phyloP scores from a whole-genome alignment of 139 green algal species.

The Volvox reticuliferus region DNA sequence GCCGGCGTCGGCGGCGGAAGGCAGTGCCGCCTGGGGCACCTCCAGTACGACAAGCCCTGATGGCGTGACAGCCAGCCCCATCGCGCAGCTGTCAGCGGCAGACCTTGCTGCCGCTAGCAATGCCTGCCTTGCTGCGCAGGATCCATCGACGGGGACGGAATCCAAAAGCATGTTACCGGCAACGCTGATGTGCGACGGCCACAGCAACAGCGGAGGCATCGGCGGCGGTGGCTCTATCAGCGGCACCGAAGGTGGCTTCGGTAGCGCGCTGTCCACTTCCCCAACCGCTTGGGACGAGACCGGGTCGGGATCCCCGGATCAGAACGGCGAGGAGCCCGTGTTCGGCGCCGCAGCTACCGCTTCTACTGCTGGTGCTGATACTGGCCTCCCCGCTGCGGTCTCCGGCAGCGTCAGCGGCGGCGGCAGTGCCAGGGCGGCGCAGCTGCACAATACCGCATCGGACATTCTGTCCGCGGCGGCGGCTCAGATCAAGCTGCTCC shows the following conservation, averaged over 20 bases:
- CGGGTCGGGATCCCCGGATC: neutral
- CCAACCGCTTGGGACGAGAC: neutral
- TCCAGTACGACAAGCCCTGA: neutral
- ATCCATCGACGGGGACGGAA: no score
- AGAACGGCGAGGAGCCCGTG: neutral
- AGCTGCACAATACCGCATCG: neutral
- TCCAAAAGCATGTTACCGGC: no score
- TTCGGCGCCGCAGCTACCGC: neutral
- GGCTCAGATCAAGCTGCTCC: neutral
- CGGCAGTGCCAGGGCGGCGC: neutral
- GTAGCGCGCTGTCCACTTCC: slow-evolving; percentile 7
- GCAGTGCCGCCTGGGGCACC: neutral
- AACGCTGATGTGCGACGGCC: neutral
- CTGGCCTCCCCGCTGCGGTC: no score
- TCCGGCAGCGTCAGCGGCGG: no score
- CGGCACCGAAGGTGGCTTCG: slow-evolving; percentile 11
- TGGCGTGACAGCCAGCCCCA: neutral
- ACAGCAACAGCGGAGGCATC: neutral
- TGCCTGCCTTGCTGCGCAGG: neutral
- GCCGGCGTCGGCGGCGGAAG: neutral
- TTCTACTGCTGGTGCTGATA: neutral
- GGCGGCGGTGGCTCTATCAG: neutral
- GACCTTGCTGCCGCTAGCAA: neutral
- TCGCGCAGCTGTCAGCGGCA: neutral
- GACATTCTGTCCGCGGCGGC: neutral